phyloP scores from a whole-genome alignment of 208 protist genomes.

The Phytomonas francai region DNA sequence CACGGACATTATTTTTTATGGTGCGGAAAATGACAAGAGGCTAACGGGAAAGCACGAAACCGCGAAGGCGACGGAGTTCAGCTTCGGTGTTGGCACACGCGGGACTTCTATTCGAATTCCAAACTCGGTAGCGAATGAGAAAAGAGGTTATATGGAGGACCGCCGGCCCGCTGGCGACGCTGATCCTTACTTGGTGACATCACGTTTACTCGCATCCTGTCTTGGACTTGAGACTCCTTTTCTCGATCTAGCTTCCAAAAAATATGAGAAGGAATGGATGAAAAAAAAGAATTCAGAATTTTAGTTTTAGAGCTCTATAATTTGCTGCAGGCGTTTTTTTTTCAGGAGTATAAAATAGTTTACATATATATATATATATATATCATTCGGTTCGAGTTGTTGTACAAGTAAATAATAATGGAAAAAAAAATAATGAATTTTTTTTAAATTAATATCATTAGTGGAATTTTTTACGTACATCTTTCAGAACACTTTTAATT shows the following conservation, averaged over 20 bases:
- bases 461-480: neutral
- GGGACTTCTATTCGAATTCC: conserved; percentile 95
- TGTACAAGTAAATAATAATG: conserved; percentile 11
- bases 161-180: conserved; percentile 93
- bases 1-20: conserved; percentile 86
- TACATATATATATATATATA: conserved; percentile 11
- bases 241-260: conserved; percentile 48
- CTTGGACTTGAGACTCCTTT: conserved; percentile 41
- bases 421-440: conserved; percentile 7
- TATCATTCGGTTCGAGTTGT: conserved; percentile 4
- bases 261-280: conserved; percentile 71
- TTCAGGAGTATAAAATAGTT: conserved; percentile 9
- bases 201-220: conserved; percentile 81
- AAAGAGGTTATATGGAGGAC: conserved; percentile 96
- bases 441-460: neutral
- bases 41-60: conserved; percentile 88
- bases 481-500: neutral
- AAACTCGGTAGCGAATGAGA: conserved; percentile 79
- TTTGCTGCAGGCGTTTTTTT: conserved; percentile 3
- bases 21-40: conserved; percentile 75
- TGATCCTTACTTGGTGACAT: conserved; percentile 96
- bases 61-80: conserved; percentile 58
- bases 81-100: conserved; percentile 79
- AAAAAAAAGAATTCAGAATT: conserved; percentile 12
- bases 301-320: neutral